A percentile compares a stretch with the other conserved stretches of the same genome.
Conservation (phyloP, 208 protist species). For the Trypanosoma caninum region DNA sequence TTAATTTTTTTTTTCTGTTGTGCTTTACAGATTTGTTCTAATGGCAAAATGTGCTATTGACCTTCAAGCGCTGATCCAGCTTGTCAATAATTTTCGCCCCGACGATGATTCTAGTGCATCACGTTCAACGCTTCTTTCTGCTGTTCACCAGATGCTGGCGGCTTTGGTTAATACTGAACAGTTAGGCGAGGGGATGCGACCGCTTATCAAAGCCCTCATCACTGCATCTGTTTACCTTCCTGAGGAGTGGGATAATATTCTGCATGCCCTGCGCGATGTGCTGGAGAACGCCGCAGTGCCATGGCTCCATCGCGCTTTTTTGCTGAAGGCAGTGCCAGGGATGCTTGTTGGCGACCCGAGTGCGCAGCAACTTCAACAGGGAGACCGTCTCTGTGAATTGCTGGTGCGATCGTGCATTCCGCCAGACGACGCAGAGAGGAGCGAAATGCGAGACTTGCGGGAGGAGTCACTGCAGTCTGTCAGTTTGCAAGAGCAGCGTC, state of each 20-base stretch:
- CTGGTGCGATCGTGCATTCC: slow-evolving; percentile 15
- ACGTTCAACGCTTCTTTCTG: slow-evolving; percentile 5
- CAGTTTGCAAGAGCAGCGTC: slow-evolving; percentile 19
- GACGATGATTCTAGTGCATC: not conserved
- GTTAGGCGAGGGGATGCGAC: slow-evolving; percentile 17
- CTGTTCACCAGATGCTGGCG: slow-evolving; percentile 6
- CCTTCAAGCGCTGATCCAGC: slow-evolving; percentile 25
- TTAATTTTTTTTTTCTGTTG: not conserved
- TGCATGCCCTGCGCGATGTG: slow-evolving; percentile 8
- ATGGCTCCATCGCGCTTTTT: slow-evolving; percentile 26
- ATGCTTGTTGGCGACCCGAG: slow-evolving; percentile 9
- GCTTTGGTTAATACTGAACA: slow-evolving; percentile 6
- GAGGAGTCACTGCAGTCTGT: not conserved
- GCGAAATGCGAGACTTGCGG: not conserved
- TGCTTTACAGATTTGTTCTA: slow-evolving; percentile 1
- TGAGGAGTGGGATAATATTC: slow-evolving; percentile 14
- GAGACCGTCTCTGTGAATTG: slow-evolving; percentile 15
- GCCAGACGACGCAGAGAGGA: not conserved
- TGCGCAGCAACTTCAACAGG: not conserved
- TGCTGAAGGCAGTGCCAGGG: slow-evolving; percentile 23
- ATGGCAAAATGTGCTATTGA: slow-evolving; percentile 2
- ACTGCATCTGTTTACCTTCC: slow-evolving; percentile 20
- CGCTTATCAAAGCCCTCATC: slow-evolving; percentile 24
- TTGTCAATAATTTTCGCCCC: slow-evolving; percentile 17
- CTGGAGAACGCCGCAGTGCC: slow-evolving; percentile 17